Conservation (phyloP, 495 filamentous ascomycete genomes). For the Lasiosphaeria ovina region DNA sequence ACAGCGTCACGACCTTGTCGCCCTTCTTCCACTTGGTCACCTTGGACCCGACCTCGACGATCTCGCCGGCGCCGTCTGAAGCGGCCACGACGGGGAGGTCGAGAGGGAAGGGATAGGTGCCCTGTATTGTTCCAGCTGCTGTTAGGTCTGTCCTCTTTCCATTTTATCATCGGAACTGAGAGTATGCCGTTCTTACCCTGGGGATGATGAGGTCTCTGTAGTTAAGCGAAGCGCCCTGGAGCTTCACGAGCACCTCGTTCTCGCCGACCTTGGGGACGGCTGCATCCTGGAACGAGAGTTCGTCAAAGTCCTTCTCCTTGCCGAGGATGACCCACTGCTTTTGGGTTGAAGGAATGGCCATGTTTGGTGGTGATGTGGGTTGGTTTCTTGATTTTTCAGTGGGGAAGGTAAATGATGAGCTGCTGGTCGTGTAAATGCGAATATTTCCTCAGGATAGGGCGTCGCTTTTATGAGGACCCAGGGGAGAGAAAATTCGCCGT, state of each 20-base stretch:
- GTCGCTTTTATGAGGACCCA: neutral
- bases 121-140: constrained; percentile 35
- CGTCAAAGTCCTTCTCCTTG: constrained; percentile 58
- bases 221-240: constrained; percentile 75
- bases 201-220: constrained; percentile 81
- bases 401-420: neutral
- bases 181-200: constrained; percentile 38
- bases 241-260: constrained; percentile 71
- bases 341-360: constrained; percentile 45
- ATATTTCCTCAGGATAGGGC: neutral
- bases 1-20: constrained; percentile 70
- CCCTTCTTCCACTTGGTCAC: constrained; percentile 68
- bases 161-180: neutral
- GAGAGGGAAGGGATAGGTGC: constrained; percentile 65
- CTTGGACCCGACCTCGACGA: constrained; percentile 64
- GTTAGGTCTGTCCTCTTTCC: neutral
- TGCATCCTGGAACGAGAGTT: constrained; percentile 52
- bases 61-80: constrained; percentile 77
- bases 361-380: constrained; percentile 11
- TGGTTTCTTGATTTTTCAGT: neutral
- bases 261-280: constrained; percentile 62
- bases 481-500: too few species aligned
- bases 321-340: constrained; percentile 65
- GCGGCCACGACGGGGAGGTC: constrained; percentile 59
- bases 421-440: neutral